These are phyloP conservation scores for Astrothelium subdiscretum DNA, from an alignment of 495 filamentous ascomycete species.

Conservation along the genomic window DNA sequence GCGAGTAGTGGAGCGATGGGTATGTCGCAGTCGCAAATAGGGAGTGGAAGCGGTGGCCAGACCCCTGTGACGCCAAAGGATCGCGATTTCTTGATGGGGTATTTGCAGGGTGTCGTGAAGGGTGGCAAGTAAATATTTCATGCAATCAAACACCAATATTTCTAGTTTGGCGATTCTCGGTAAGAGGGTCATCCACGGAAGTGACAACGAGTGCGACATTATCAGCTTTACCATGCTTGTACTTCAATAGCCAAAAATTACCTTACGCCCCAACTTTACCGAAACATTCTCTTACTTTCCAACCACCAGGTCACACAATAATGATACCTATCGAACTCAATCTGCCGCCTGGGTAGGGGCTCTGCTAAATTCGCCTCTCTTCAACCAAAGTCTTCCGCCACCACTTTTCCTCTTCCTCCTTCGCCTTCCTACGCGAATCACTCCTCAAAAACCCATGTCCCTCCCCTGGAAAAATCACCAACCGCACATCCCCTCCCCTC, in stretches of 20 bases:
- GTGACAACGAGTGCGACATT: background rate
- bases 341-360: too few relatives aligned
- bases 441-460: slow-evolving; percentile 1
- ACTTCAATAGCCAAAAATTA: too few relatives aligned
- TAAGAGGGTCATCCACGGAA: background rate
- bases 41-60: slow-evolving; percentile 28
- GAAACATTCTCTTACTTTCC: too few relatives aligned
- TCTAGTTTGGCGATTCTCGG: background rate
- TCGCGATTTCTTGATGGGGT: slow-evolving; percentile 67
- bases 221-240: background rate
- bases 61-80: slow-evolving; percentile 54
- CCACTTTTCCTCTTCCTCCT: background rate
- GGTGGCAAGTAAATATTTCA: background rate
- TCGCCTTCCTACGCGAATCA: background rate
- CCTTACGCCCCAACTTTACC: too few relatives aligned
- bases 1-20: background rate
- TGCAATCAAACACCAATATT: background rate
- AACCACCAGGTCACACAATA: background rate
- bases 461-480: background rate
- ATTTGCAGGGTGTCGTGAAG: slow-evolving; percentile 51
- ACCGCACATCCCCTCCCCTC: slow-evolving; percentile 23
- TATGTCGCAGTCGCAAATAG: background rate
- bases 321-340: background rate
- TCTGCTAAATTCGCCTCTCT: background rate
- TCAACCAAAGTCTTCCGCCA: background rate